These are phyloP conservation scores for Paraphoma chrysanthemicola DNA, from an alignment of 2,329 filamentous ascomycete species.

Conservation along the genomic window DNA sequence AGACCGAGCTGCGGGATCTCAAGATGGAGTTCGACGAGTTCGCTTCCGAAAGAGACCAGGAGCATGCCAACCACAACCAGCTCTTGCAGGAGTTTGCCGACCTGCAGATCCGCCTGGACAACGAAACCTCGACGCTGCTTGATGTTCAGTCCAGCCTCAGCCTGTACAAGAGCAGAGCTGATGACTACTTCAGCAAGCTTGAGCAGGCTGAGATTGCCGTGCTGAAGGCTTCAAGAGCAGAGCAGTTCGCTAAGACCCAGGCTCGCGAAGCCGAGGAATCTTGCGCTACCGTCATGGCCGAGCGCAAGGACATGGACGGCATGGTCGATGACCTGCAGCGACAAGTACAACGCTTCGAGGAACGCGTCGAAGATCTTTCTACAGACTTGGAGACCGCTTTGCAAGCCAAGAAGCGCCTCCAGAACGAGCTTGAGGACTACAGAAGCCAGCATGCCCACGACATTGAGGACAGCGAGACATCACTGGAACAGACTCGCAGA, in stretches of 20 bases:
- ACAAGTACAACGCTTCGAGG: conserved; percentile 87
- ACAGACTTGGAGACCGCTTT: conserved; percentile 85
- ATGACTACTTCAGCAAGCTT: conserved; percentile 96
- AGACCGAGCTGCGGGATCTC: conserved; percentile 86
- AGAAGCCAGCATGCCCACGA: conserved; percentile 93
- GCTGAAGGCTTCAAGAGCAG: conserved; percentile 86
- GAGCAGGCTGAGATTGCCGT: conserved; percentile 97
- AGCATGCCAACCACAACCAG: conserved; percentile 84
- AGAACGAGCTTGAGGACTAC: conserved; percentile 98
- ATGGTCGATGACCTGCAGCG: conserved; percentile 88
- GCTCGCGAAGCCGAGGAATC: conserved; percentile 90
- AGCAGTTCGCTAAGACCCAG: conserved; percentile 92
- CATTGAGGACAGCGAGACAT: conserved; percentile 94
- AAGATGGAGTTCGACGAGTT: conserved; percentile 85
- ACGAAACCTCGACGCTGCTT: conserved; percentile 81
- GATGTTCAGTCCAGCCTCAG: conserved; percentile 85
- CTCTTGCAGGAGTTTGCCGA: conserved; percentile 92
- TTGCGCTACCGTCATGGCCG: conserved; percentile 87
- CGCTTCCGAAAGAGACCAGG: conserved; percentile 79
- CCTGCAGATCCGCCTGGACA: conserved; percentile 89
- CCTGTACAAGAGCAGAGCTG: conserved; percentile 88
- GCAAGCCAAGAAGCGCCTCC: conserved; percentile 90
- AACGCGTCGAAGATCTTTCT: conserved; percentile 87
- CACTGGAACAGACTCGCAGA: conserved; percentile 94
- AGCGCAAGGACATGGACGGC: conserved; percentile 87